These are phyloP conservation scores for Citeromyces matritensis DNA, from an alignment of 805 yeast genomes.

Conservation along the genomic window DNA sequence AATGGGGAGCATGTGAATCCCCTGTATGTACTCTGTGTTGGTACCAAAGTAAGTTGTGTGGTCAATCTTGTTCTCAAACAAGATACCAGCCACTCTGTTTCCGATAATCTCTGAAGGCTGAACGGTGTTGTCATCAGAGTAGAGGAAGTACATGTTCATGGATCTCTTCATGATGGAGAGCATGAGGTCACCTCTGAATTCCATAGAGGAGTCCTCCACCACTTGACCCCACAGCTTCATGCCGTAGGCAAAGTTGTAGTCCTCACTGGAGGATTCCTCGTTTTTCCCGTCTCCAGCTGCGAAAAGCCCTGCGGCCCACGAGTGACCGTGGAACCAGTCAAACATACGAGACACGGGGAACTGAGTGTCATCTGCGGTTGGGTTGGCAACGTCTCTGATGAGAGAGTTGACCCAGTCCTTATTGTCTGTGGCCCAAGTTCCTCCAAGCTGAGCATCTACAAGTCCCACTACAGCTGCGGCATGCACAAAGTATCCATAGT, in stretches of 20 bases:
- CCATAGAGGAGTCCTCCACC: conserved; percentile 34
- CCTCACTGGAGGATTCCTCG: conserved; percentile 64
- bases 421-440: conserved; percentile 35
- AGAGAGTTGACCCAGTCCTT: conserved; percentile 39
- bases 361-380: conserved; percentile 31
- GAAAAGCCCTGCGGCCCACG: conserved; percentile 66
- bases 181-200: conserved; percentile 40
- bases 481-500: conserved; percentile 37
- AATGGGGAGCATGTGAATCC: conserved; percentile 66
- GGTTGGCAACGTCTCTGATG: conserved; percentile 56
- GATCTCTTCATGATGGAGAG: conserved; percentile 42
- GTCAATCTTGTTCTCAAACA: conserved; percentile 60
- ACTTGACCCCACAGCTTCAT: conserved; percentile 51
- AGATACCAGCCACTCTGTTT: conserved; percentile 60
- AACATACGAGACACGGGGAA: conserved; percentile 59
- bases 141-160: conserved; percentile 40
- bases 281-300: conserved; percentile 65
- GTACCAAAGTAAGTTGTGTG: conserved; percentile 66
- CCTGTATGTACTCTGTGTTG: conserved; percentile 61
- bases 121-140: conserved; percentile 32
- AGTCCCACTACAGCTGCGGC: conserved; percentile 51
- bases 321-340: conserved; percentile 69
- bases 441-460: conserved; percentile 32
- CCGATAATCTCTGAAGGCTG: conserved; percentile 40
- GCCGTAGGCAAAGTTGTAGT: conserved; percentile 57